Evolutionary conservation across 148 eudicot genomes (phyloP), one percentile per base, ranked within the genome.

Genomic region (Linanthus parryae): DNA sequence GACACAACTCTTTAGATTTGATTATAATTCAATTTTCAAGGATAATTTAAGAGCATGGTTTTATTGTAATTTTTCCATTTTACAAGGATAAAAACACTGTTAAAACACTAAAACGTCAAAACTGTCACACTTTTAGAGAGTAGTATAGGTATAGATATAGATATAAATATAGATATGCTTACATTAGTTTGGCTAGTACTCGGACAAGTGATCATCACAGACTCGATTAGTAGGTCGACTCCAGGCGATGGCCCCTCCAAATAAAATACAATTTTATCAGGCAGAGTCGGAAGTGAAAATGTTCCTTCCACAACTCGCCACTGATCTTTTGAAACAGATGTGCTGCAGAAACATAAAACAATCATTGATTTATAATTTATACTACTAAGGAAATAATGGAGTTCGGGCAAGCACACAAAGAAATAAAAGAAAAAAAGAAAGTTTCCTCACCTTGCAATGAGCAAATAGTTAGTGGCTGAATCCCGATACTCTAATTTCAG

Each of bases 201-300:
- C 21, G 63, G 42, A 59, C 80, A 71, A 37, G 78, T 72, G 13
- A 91, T 57, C 16, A 43, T 52, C 4, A 81, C 88, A 47, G 95
- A 83, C 48, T 70, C 65, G 47, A 91, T 66, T 63, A 86, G 84
- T 44, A 86, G 22, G 60, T 91, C 80, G 3, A 81, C 58, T 17
- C 94, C 88, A 62, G 97, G 72, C 49, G 83, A 58, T 29, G 97
- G 95, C 14, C 97, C 95, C 72, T 85, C 97, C 53, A 91, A 43
- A 54, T 81, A 91, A 48, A 91, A 70, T 44, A 81, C 68, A 58
- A 65, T 80, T 11, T 79, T 60, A 6, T 64, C 45, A 8, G 94
- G 89, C 65, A 70, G 56, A 23, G 59, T 59, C 48, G 83, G 18
- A 10, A 91, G 63, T 14, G 61, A 52, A 43, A 91, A 91, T 26